Evolutionary conservation across 2,329 filamentous ascomycete genomes (phyloP).

Genomic region (Clarireedia hainanense): DNA sequence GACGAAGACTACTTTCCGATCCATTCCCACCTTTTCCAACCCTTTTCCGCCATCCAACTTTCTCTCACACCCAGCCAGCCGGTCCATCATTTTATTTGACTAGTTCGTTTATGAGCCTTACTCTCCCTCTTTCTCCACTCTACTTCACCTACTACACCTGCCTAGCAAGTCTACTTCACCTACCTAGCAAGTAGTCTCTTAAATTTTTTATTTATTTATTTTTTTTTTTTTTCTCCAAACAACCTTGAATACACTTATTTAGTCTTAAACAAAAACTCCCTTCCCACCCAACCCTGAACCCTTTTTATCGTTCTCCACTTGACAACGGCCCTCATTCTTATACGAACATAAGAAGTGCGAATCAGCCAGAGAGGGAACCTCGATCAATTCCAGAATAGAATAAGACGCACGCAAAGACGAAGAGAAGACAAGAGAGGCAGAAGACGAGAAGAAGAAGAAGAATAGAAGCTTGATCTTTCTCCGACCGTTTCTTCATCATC

Average conservation of each 20-base stretch:
- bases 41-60: too few relatives aligned
- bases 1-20: too few relatives aligned
- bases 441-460: neutral
- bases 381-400: neutral
- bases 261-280: neutral
- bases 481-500: neutral
- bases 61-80: too few relatives aligned
- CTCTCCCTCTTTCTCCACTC: too few relatives aligned
- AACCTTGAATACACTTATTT: neutral
- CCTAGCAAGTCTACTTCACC: too few relatives aligned
- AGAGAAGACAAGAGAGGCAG: neutral
- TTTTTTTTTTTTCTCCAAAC: too few relatives aligned
- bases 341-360: neutral
- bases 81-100: too few relatives aligned
- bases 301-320: slow-evolving; percentile 2
- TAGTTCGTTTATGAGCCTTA: too few relatives aligned
- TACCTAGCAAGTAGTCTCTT: too few relatives aligned
- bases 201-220: too few relatives aligned
- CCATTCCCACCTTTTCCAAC: too few relatives aligned
- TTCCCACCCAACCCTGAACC: slow-evolving; percentile 1
- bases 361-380: neutral
- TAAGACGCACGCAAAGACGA: neutral
- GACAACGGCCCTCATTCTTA: neutral
- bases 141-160: too few relatives aligned
- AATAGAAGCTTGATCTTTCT: neutral